A percentile compares a stretch with the other conserved stretches of the same genome.
These are phyloP conservation scores for Paramecium caudatum DNA, from an alignment of 73 alveolate species.

Conservation along the genomic window DNA sequence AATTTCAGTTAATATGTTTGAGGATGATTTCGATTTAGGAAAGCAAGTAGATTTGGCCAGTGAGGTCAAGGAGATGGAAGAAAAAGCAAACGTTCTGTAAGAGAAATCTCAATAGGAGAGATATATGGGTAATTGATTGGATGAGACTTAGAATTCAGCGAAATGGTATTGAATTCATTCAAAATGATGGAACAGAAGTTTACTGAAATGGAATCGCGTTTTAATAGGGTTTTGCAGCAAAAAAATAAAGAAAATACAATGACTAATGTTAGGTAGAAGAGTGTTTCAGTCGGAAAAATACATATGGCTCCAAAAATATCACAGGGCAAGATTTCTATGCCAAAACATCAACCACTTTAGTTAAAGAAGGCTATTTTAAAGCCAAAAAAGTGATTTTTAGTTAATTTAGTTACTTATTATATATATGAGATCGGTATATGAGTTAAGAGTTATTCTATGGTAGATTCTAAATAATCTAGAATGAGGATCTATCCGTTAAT, in stretches of 20 bases:
- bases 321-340: not conserved
- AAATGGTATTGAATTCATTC: conserved; percentile 36
- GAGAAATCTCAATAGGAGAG: conserved; percentile 27
- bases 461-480: not conserved
- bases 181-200: conserved; percentile 43
- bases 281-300: not conserved
- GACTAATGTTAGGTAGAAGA: not conserved
- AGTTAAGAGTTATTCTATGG: conserved; percentile 33
- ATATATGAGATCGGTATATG: conserved; percentile 15
- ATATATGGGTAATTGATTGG: conserved; percentile 19
- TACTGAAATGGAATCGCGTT: conserved; percentile 37
- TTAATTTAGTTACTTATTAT: conserved; percentile 17
- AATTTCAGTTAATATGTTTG: conserved; percentile 35
- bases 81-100: not conserved
- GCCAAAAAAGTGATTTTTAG: not conserved
- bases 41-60: conserved; percentile 15
- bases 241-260: not conserved
- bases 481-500: conserved; percentile 35
- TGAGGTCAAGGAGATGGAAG: not conserved
- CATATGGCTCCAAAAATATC: not conserved
- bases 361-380: conserved; percentile 17
- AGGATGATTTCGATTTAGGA: conserved; percentile 1
- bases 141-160: conserved; percentile 53
- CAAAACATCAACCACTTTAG: conserved; percentile 16
- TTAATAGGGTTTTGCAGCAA: not conserved